These are phyloP conservation scores for Colletotrichum sp. DNA, from an alignment of 2,329 filamentous ascomycete species.

Conservation along the genomic window DNA sequence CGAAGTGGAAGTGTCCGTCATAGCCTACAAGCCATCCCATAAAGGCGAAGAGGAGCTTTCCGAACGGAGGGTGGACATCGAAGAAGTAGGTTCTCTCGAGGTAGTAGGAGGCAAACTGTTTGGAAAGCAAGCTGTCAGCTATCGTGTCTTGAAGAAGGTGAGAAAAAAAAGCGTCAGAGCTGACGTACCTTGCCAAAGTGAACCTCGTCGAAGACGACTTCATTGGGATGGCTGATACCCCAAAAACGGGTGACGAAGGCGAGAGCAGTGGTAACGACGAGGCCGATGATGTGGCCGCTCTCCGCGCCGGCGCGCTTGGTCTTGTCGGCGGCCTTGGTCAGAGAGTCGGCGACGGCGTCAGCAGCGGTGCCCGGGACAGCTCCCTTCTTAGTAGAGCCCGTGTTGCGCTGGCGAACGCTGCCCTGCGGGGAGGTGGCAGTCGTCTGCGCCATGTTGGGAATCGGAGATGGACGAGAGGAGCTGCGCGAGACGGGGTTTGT, in stretches of 20 bases:
- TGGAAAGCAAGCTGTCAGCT: constrained; percentile 20
- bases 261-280: constrained; percentile 77
- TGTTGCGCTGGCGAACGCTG: constrained; percentile 64
- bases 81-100: constrained; percentile 99
- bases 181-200: constrained; percentile 94
- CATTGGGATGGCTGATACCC: constrained; percentile 92
- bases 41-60: constrained; percentile 95
- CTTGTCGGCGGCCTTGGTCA: constrained; percentile 47
- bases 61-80: constrained; percentile 98
- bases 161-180: neutral
- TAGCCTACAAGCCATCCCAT: constrained; percentile 98
- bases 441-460: constrained; percentile 43
- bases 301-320: constrained; percentile 58
- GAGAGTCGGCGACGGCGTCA: constrained; percentile 56
- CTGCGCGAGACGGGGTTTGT: constrained; percentile 10
- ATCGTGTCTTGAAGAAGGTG: neutral
- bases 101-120: constrained; percentile 79
- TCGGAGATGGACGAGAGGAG: constrained; percentile 11
- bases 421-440: constrained; percentile 58
- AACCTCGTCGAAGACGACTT: constrained; percentile 98
- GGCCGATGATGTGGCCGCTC: constrained; percentile 82
- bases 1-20: constrained; percentile 96
- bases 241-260: constrained; percentile 95
- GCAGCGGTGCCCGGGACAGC: constrained; percentile 39
- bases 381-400: constrained; percentile 53